Conservation (phyloP, 108 stramenopile genomes). For the Cylindrotheca fusiformis region DNA sequence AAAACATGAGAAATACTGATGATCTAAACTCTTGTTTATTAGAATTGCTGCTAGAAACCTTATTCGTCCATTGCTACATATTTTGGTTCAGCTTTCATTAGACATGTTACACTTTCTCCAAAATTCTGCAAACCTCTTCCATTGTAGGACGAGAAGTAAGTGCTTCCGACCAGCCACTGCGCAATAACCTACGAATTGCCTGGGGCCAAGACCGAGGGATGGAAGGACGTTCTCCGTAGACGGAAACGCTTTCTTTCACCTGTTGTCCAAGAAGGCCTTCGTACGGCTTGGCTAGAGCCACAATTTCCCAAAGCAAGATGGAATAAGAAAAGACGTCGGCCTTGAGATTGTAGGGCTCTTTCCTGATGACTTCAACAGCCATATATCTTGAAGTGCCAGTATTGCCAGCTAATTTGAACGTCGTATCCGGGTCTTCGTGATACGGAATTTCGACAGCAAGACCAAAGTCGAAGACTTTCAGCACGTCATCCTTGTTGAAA, state of each 20-base stretch:
- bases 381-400: conserved; percentile 88
- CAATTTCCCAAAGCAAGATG: conserved; percentile 72
- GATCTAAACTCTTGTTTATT: no score
- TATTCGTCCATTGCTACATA: no score
- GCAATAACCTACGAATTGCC: conserved; percentile 36
- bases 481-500: conserved; percentile 39
- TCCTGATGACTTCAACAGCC: conserved; percentile 89
- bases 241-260: conserved; percentile 49
- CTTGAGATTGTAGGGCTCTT: conserved; percentile 87
- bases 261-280: conserved; percentile 49
- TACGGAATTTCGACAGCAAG: conserved; percentile 49
- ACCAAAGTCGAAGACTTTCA: conserved; percentile 74
- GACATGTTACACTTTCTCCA: conserved; percentile 35
- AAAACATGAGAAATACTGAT: no score
- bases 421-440: conserved; percentile 35
- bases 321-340: conserved; percentile 87
- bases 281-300: conserved; percentile 53
- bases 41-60: no score
- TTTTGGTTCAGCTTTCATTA: no score
- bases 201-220: conserved; percentile 49
- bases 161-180: conserved; percentile 45
- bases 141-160: conserved; percentile 40
- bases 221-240: conserved; percentile 51
- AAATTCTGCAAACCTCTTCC: conserved; percentile 28
- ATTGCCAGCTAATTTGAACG: conserved; percentile 54